These are phyloP conservation scores for Leavenworthia alabamica DNA, from an alignment of 345 rosid genomes.

Conservation along the genomic window DNA sequence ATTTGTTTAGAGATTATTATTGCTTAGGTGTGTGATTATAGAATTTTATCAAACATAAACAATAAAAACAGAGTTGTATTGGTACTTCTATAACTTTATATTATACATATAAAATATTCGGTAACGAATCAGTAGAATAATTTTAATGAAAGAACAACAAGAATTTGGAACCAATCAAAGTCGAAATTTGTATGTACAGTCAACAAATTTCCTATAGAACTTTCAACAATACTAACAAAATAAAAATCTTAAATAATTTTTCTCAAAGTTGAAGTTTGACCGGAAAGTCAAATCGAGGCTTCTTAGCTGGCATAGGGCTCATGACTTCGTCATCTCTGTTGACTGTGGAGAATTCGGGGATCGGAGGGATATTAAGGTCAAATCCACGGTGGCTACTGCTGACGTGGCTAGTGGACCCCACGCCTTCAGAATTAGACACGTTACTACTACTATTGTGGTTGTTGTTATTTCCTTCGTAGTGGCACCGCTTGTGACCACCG, in stretches of 20 bases:
- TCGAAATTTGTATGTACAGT: constrained; percentile 23
- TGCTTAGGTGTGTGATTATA: background rate
- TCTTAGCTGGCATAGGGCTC: constrained; percentile 51
- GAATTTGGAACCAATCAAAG: constrained; percentile 12
- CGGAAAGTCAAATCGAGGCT: constrained; percentile 29
- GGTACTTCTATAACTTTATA: background rate
- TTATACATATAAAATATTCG: background rate
- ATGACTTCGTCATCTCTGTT: constrained; percentile 48
- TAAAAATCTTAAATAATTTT: constrained; percentile 2
- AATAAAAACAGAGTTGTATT: background rate
- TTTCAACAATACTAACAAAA: background rate
- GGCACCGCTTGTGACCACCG: constrained; percentile 74
- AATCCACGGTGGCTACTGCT: constrained; percentile 51
- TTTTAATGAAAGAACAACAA: background rate
- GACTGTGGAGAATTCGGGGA: constrained; percentile 43
- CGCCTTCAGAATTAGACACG: constrained; percentile 43
- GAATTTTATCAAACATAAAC: background rate
- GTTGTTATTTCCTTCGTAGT: constrained; percentile 45
- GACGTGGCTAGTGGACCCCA: constrained; percentile 49
- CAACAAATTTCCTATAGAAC: constrained; percentile 23
- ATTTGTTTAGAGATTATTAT: no score
- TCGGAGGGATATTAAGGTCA: constrained; percentile 63
- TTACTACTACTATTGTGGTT: constrained; percentile 27
- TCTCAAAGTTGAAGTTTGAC: constrained; percentile 12
- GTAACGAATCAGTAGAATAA: constrained; percentile 7